These are phyloP conservation scores for Sporothrix sp. DNA, from an alignment of 2,329 filamentous ascomycete genomes.

Conservation along the genomic window DNA sequence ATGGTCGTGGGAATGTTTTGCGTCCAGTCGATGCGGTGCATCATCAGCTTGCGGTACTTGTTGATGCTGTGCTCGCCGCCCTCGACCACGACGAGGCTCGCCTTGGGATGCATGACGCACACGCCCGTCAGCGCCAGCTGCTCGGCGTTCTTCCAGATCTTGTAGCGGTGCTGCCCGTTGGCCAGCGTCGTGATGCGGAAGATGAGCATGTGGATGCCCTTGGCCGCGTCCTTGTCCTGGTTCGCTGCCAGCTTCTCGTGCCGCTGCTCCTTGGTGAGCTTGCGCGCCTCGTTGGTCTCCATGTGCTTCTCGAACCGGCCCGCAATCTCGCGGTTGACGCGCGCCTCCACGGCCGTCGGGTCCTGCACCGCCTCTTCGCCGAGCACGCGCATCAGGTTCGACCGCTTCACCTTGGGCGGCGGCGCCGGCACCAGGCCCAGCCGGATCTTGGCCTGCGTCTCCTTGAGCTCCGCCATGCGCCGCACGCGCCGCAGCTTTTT, in stretches of 20 bases:
- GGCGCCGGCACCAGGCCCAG: slow-evolving; percentile 82
- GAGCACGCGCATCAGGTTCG: slow-evolving; percentile 93
- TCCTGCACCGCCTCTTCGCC: slow-evolving; percentile 89
- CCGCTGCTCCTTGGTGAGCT: slow-evolving; percentile 78
- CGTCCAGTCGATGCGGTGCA: slow-evolving; percentile 89
- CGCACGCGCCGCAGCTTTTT: slow-evolving; percentile 83
- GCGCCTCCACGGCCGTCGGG: slow-evolving; percentile 90
- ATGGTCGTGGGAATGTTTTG: slow-evolving; percentile 62
- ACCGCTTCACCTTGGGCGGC: slow-evolving; percentile 92
- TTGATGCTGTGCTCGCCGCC: slow-evolving; percentile 75
- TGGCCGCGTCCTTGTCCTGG: slow-evolving; percentile 78
- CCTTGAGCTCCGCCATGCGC: slow-evolving; percentile 86
- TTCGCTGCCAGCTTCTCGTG: slow-evolving; percentile 74
- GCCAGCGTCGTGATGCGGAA: slow-evolving; percentile 85
- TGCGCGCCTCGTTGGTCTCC: slow-evolving; percentile 69
- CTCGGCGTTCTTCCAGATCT: slow-evolving; percentile 85
- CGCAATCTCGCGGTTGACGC: slow-evolving; percentile 85
- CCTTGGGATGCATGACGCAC: slow-evolving; percentile 82
- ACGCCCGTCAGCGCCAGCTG: slow-evolving; percentile 78
- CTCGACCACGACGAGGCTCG: slow-evolving; percentile 85
- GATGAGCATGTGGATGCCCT: slow-evolving; percentile 76
- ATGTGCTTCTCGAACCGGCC: slow-evolving; percentile 75
- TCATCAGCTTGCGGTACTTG: slow-evolving; percentile 85
- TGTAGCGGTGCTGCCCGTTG: slow-evolving; percentile 88
- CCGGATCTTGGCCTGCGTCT: slow-evolving; percentile 91